Base-by-base conservation (phyloP, 2,329 filamentous ascomycete species). In the Orbilia oligospora region DNA sequence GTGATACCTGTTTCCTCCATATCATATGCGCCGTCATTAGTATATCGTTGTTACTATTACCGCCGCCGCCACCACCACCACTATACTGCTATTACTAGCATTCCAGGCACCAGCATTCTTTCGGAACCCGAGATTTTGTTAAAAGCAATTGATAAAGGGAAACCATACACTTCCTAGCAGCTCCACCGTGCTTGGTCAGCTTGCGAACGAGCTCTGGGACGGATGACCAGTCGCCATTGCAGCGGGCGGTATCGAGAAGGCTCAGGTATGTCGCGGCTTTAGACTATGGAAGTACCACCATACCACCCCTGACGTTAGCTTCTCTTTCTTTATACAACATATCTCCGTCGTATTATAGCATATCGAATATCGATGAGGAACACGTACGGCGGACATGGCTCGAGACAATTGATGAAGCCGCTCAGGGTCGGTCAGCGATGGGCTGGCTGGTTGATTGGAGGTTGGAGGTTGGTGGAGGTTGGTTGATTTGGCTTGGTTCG, bases 201-300 rank as follows among this genome's bases (percentile, higher is more conserved):
- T 99, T 99, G 84, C 95, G 90, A 82, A 96, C 91, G 80, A 97
- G 88, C 86, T 98, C 95, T 27, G 93, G 93, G 33, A 98, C 89
- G 33, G 92, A 90, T 81, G 90, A 88, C 96, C 96, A 99, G 84
- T 91, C 91, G 66, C 92, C 94, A 83, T 95, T 91, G 85, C 93
- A 97, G 83, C 96, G 92, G 81, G 93, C 94, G 81, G 91, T 89
- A 84, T 98, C 93, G 83, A 99, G 89, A 85, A 90, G 90, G 83
- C 89, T 88, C 81, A 97, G 88, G 85, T 98, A 98, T 84, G 91
- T 90, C 81, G 88, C 88, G 80, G 91, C 94, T 87, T 99, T 99
- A 81, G 89, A 87, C 85, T 90, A 36, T n/a, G n/a, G n/a, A n/a
- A n/a, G n/a, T n/a, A n/a, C n/a, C n/a, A n/a, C n/a, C n/a, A n/a